Evolutionary conservation across 192 early-diverging fungal genomes (phyloP), one percentile per base, ranked within the genome.

Genomic region (Coemansia sp.): DNA sequence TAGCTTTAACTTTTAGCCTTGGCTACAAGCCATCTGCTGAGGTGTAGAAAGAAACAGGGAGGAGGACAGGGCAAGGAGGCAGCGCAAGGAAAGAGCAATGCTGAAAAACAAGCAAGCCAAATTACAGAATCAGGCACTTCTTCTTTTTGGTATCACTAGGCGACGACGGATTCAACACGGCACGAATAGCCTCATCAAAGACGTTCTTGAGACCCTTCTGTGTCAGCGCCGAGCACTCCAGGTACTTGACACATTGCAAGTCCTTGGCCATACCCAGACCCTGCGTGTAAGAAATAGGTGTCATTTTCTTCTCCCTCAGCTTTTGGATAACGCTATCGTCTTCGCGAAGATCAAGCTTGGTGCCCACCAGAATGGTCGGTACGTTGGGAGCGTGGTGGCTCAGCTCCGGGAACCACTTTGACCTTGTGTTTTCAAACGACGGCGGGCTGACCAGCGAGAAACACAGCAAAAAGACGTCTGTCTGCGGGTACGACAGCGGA

Each of bases 381-480:
- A 92, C 91, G 82, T 90, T 90, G 49, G 96, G 96, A 22, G 94
- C 94, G 73, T 98, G 96, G 74, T 98, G 96, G 75, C 77, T 84
- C 63, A 98, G 92, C 82, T 98, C 96, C 8, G 96, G 96, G 73
- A 84, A 90, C 96, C 96, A 98, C 92, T 98, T 98, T 76, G 94
- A 90, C 79, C 92, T 87, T 62, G 97, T 94, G 82, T 98, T 98
- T 83, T 98, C 96, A 71, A 93, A 98, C 33, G 93, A 95, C 45
- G 95, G 91, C 68, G 95, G 96, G 60, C 89, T 92, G 67, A 97
- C 95, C 54, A 98, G 80, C 52, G 96, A 98, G 75, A 98, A 98
- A 84, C 96, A 98, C 71, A 98, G 89, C 64, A 98, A 85, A 83
- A 98, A 98, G 18, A 98, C 94, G 77, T 98, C 96, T 7, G 96